Percentiles rank a stretch among this genome's conserved stretches.
These are phyloP conservation scores for Bipolaris gigantea DNA, from an alignment of 2,329 filamentous ascomycete species.

Conservation along the genomic window DNA sequence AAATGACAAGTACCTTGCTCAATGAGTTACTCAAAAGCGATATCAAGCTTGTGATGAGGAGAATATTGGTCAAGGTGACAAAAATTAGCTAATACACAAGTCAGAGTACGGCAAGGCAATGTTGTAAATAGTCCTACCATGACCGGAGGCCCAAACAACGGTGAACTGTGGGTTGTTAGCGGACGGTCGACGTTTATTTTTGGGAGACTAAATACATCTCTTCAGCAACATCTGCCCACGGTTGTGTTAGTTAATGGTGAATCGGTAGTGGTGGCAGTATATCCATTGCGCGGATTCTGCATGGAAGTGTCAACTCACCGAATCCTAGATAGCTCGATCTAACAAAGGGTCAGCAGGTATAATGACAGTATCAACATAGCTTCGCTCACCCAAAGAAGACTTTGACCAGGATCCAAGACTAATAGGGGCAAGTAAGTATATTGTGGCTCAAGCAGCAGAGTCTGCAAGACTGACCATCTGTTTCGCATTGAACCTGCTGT, in stretches of 20 bases:
- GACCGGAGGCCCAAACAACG: slow-evolving; percentile 55
- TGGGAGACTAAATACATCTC: slow-evolving; percentile 41
- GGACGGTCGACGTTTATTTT: neutral
- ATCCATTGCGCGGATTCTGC: neutral
- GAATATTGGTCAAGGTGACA: slow-evolving; percentile 74
- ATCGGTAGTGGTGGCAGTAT: slow-evolving; percentile 17
- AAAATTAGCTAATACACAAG: slow-evolving; percentile 61
- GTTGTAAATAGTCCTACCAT: slow-evolving; percentile 47
- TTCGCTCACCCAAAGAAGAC: slow-evolving; percentile 71
- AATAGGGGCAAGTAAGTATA: slow-evolving; percentile 14
- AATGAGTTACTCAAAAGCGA: slow-evolving; percentile 79
- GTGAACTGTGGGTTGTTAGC: slow-evolving; percentile 47
- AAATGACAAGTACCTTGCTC: slow-evolving; percentile 52
- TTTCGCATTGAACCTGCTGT: slow-evolving; percentile 60
- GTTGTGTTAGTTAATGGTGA: slow-evolving; percentile 31
- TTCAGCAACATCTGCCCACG: slow-evolving; percentile 49
- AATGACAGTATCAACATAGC: neutral
- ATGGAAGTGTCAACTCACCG: slow-evolving; percentile 48
- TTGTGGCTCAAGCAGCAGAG: too few relatives aligned
- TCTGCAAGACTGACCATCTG: slow-evolving; percentile 57
- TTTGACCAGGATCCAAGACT: slow-evolving; percentile 72
- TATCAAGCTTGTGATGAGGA: slow-evolving; percentile 77
- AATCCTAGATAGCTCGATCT: slow-evolving; percentile 73
- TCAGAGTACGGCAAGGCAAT: slow-evolving; percentile 33
- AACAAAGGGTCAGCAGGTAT: slow-evolving; percentile 1